Evolutionary conservation across 176 grass and related monocot genomes (phyloP), one percentile per base, ranked within the genome.

Genomic region (Oryza glaberrima): DNA sequence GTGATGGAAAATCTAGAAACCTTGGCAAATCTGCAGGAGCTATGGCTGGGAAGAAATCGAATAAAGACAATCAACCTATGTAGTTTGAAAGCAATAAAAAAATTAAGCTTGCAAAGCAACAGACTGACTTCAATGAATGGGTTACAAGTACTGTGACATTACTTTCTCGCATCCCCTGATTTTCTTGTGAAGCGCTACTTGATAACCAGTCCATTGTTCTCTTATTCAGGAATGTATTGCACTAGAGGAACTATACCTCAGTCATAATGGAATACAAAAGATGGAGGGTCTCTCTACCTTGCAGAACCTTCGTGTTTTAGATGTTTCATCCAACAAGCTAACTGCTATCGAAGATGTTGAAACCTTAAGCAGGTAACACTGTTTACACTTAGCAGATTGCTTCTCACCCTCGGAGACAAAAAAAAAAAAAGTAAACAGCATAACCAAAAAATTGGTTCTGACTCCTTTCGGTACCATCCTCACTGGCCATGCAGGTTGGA

Each of bases 71-170:
- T 96, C 64, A 96, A 96, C 72, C 86, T 99, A 84, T 94, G 93
- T 84, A 88, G 96, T 41, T 91, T 96, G 88, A 96, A 91, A 80
- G 87, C 82, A 34, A 99, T 99, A 49, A 92, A 90, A 90, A 96
- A 92, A 89, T 47, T 99, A 81, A 96, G 96, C 76, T 89, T 99
- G 70, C 96, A 99, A 79, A 99, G 96, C 88, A 99, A 99, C 76
- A 90, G 93, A 66, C 68, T 96, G 65, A 92, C 84, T 68, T 92
- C 88, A 77, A 96, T 84, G 90, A 83, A 85, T 73, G 96, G 96
- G 40, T 92, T 99, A 70, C 90, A 99, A 73, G 96, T 99, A 96
- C 43, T 81, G 45, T 52, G 43, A 71, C 40, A 34, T 78, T n/a
- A 61, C 43, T 79, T 67, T 4, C 17, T 30, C 8, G 19, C 20